Base-by-base conservation (phyloP, 768 basidiomycete genomes). In the Kwoniella dendrophila region DNA sequence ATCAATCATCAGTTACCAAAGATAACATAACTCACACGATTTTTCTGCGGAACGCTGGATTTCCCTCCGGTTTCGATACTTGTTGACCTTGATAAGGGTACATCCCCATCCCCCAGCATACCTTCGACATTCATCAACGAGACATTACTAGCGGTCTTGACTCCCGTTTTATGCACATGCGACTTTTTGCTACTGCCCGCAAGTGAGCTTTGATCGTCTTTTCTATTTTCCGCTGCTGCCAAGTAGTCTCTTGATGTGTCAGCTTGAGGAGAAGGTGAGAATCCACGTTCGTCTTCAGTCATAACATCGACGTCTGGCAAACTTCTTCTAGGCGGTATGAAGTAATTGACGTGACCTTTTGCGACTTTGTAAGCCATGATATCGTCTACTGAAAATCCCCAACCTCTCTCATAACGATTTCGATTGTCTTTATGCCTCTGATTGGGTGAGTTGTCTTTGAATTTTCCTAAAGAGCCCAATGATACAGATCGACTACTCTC, bases 261-360 rank as follows among this genome's bases (percentile, higher is more conserved):
- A 34, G 40, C 4, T 41, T 55, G 34, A 18, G 33, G 32, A 47
- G 34, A 47, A 47, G 20, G 22, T 16, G 6, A 43, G 27, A 36
- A 24, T 33, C 32, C 44, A 11, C 48, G 51, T n/a, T 59, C 65
- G 24, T 58, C 56, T 47, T 56, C 50, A 14, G 54, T 41, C 45
- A 56, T 32, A 27, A 54, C 45, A 8, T 62, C 53, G 5, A 49
- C 38, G 20, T 59, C 58, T 8, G 43, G 32, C 16, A 29, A 40
- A 5, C 50, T 26, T 18, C 20, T 53, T 49, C 62, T 53, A 47
- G 71, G 71, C 11, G 73, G 71, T 16, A 75, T 72, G 43, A 75
- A 75, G 58, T 75, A 75, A 29, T 75, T 67, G 62, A 75, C 69
- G 18, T 59, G 61, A 2, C 73, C 73, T 24, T 71, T 54, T n/a